Conservation (phyloP, 169 alveolate genomes). For the Haemoproteus tartakovskyi region DNA sequence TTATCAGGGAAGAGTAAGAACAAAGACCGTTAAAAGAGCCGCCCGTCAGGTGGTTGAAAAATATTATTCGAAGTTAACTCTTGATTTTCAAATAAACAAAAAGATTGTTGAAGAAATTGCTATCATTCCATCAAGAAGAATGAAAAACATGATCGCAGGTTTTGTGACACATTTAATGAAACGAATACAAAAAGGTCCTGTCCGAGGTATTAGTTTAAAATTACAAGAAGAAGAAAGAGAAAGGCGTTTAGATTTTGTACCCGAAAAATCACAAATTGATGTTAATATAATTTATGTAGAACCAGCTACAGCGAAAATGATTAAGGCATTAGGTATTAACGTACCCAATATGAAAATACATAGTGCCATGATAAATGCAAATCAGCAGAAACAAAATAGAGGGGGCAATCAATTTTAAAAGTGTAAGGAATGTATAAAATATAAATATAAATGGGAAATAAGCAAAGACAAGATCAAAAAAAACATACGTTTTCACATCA, state of each 20-base stretch:
- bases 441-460: too few relatives aligned
- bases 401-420: constrained; percentile 31
- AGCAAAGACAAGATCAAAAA: background rate
- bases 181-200: constrained; percentile 98
- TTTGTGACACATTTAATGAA: constrained; percentile 93
- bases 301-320: constrained; percentile 88
- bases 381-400: constrained; percentile 62
- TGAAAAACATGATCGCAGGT: constrained; percentile 97
- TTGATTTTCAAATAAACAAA: constrained; percentile 98
- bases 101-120: constrained; percentile 99
- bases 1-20: constrained; percentile 98
- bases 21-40: constrained; percentile 99
- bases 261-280: constrained; percentile 92
- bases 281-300: constrained; percentile 86
- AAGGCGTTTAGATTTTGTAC: constrained; percentile 96
- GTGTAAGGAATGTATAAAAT: too few relatives aligned
- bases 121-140: constrained; percentile 96
- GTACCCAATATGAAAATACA: constrained; percentile 79
- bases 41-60: constrained; percentile 98
- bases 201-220: constrained; percentile 99
- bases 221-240: constrained; percentile 99
- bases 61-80: constrained; percentile 93
- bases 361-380: constrained; percentile 45
- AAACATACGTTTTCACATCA: too few relatives aligned
- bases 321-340: constrained; percentile 79